Evolutionary conservation across 202 grass and related monocot species (phyloP).

Genomic region (Tripidium arundinaceum): DNA sequence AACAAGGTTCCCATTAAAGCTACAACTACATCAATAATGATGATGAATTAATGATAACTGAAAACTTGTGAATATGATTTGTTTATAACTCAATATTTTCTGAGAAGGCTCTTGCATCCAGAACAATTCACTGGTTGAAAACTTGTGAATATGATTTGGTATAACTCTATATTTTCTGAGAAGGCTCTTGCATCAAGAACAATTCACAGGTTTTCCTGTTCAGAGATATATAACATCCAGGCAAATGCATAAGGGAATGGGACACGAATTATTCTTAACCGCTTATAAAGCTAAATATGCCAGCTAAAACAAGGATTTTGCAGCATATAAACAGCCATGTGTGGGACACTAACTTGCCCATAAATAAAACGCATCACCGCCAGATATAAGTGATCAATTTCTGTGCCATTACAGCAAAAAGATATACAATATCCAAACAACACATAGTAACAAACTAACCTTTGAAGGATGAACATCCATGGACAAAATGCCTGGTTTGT

Average conservation of each 20-base stretch:
- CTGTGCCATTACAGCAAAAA: neutral
- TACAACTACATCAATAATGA: neutral
- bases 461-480: slow-evolving; percentile 89
- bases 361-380: neutral
- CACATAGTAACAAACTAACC: slow-evolving; percentile 45
- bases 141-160: neutral
- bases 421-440: slow-evolving; percentile 12
- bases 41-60: neutral
- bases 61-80: neutral
- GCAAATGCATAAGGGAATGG: neutral
- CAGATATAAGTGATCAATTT: neutral
- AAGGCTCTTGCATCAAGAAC: neutral
- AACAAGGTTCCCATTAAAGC: neutral
- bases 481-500: slow-evolving; percentile 85
- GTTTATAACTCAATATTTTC: neutral
- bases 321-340: neutral
- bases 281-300: neutral
- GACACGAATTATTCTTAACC: neutral
- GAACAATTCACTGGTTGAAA: neutral
- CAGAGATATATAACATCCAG: neutral
- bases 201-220: neutral
- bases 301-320: neutral
- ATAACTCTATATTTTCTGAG: neutral
- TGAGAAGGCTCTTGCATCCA: neutral
- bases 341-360: neutral